Evolutionary conservation across 179 eudicot species (phyloP).

Genomic region (Sideroxylon spinosum): DNA sequence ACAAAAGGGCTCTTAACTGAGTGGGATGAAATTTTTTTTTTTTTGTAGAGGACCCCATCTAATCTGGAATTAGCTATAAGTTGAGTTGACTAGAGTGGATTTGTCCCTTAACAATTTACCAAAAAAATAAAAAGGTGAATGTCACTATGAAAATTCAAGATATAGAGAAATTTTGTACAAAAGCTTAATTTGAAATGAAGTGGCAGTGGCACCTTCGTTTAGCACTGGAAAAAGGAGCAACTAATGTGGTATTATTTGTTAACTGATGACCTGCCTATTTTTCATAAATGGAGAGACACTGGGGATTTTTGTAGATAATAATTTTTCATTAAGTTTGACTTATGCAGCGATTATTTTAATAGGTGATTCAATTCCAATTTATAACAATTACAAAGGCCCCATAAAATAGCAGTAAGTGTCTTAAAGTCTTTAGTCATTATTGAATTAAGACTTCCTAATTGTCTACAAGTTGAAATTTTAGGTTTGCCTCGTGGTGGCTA

Average conservation of each 20-base stretch:
- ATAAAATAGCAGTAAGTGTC: not conserved
- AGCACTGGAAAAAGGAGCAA: not conserved
- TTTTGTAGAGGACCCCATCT: too few relatives aligned
- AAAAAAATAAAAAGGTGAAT: too few relatives aligned
- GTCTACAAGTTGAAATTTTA: not conserved
- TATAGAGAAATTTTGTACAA: not conserved
- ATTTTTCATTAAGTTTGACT: not conserved
- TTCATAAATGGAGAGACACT: not conserved
- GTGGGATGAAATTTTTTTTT: too few relatives aligned
- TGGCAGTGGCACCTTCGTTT: not conserved
- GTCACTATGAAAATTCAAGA: not conserved
- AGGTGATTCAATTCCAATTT: not conserved
- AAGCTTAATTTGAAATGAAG: not conserved
- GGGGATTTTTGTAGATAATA: not conserved
- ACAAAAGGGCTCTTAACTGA: too few relatives aligned
- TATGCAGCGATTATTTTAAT: not conserved
- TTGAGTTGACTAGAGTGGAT: too few relatives aligned
- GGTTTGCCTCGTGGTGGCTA: not conserved
- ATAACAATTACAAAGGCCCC: not conserved
- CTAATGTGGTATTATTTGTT: slow-evolving; percentile 8
- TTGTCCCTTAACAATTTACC: too few relatives aligned
- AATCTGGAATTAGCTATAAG: too few relatives aligned
- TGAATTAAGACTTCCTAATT: not conserved
- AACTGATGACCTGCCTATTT: not conserved
- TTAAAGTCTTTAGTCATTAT: not conserved